Evolutionary conservation across 2,329 filamentous ascomycete genomes (phyloP).

Genomic region (Esteya vermicola): DNA sequence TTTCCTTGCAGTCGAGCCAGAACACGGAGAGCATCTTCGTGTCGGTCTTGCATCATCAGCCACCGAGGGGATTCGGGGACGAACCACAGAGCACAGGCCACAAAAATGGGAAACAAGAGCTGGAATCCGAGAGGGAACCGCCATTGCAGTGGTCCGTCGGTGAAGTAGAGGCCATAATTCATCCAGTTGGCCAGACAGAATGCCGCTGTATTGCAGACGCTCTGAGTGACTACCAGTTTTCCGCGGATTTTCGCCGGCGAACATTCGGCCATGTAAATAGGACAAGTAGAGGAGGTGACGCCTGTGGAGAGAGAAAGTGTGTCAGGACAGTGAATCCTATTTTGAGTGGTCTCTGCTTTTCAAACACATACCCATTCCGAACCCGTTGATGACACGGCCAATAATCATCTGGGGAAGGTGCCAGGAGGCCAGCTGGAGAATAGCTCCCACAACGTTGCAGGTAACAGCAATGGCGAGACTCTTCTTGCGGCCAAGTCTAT

Average conservation of each 20-base stretch:
- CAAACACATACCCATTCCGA: constrained; percentile 16
- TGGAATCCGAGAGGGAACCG: constrained; percentile 22
- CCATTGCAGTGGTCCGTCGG: constrained; percentile 19
- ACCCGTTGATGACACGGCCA: constrained; percentile 25
- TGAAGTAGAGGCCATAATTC: constrained; percentile 24
- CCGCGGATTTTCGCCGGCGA: constrained; percentile 22
- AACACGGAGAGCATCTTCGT: constrained; percentile 39
- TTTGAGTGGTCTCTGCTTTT: not conserved
- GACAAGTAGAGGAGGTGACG: constrained; percentile 20
- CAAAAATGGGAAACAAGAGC: constrained; percentile 22
- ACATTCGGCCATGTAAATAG: constrained; percentile 20
- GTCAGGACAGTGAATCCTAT: not conserved
- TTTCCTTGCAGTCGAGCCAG: constrained; percentile 43
- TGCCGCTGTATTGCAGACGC: constrained; percentile 23
- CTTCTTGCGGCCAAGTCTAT: constrained; percentile 19
- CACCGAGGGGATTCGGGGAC: constrained; percentile 36
- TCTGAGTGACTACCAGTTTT: constrained; percentile 29
- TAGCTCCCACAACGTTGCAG: constrained; percentile 19
- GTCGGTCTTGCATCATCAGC: constrained; percentile 36
- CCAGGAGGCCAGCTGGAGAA: constrained; percentile 20
- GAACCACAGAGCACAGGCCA: constrained; percentile 16
- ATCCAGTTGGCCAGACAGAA: constrained; percentile 35
- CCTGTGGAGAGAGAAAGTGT: constrained; percentile 8
- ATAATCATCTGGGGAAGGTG: constrained; percentile 25
- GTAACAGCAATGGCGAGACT: constrained; percentile 17